Percentiles rank a stretch among this genome's conserved stretches.
Conservation (phyloP, 805 yeast species). For the Helenozyma baotianmanensis region DNA sequence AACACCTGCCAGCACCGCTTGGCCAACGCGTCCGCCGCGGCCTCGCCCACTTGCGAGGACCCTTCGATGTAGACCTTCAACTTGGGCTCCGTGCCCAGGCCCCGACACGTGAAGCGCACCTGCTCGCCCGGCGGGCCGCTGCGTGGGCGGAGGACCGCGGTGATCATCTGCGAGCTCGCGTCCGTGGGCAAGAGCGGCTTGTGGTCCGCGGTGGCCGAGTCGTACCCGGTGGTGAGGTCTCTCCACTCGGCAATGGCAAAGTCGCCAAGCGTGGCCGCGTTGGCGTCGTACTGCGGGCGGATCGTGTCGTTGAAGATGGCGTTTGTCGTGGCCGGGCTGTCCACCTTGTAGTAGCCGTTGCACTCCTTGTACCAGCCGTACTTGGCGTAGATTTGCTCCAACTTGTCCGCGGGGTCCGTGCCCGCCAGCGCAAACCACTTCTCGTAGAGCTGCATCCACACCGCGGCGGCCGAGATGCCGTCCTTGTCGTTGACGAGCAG, state of each 20-base stretch:
- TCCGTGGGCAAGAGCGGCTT: conserved; percentile 69
- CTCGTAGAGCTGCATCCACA: conserved; percentile 68
- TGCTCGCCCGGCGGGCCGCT: conserved; percentile 20
- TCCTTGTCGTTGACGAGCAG: conserved; percentile 83
- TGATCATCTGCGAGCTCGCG: conserved; percentile 79
- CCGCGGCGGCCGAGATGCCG: conserved; percentile 75
- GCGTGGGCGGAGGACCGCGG: conserved; percentile 42
- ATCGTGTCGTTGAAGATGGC: conserved; percentile 49
- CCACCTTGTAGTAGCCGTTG: conserved; percentile 79
- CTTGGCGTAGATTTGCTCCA: conserved; percentile 53
- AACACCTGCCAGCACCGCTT: conserved; percentile 62
- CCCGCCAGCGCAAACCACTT: conserved; percentile 42
- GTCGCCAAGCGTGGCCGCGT: conserved; percentile 44
- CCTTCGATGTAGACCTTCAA: conserved; percentile 90
- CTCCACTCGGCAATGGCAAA: conserved; percentile 65
- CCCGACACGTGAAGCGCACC: conserved; percentile 80
- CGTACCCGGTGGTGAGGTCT: conserved; percentile 80
- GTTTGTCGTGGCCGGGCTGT: conserved; percentile 47
- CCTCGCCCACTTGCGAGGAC: conserved; percentile 38
- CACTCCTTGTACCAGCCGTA: conserved; percentile 82
- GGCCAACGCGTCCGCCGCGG: conserved; percentile 49
- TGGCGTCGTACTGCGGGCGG: conserved; percentile 26
- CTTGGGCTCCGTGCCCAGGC: conserved; percentile 97
- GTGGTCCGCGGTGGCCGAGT: conserved; percentile 57
- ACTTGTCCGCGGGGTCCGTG: conserved; percentile 41